Conservation (phyloP, 2,329 filamentous ascomycete species). For the Dothistroma pini region DNA sequence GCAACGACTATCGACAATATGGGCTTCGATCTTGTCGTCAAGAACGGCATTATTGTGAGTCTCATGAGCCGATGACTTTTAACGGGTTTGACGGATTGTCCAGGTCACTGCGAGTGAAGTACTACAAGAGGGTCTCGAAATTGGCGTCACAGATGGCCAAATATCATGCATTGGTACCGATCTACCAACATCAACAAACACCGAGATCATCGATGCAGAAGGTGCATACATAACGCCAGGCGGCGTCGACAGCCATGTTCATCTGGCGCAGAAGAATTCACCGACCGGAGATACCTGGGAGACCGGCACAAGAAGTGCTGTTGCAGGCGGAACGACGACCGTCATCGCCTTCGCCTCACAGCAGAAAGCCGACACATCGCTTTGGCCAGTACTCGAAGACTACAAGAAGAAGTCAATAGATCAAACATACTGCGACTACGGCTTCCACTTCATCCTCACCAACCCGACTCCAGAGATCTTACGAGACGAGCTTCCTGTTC, state of each 20-base stretch:
- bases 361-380: constrained; percentile 43
- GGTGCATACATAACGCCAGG: constrained; percentile 48
- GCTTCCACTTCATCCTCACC: constrained; percentile 52
- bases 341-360: constrained; percentile 57
- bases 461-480: constrained; percentile 45
- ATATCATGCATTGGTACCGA: constrained; percentile 44
- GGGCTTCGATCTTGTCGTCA: constrained; percentile 41
- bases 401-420: constrained; percentile 46
- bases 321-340: constrained; percentile 58
- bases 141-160: constrained; percentile 48
- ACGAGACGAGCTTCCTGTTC: constrained; percentile 39
- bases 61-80: not conserved
- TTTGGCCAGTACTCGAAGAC: constrained; percentile 47
- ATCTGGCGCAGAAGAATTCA: constrained; percentile 45
- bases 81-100: constrained; percentile 1
- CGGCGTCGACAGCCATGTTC: constrained; percentile 50
- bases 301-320: constrained; percentile 52
- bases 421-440: constrained; percentile 55
- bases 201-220: constrained; percentile 44
- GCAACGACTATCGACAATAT: constrained; percentile 14
- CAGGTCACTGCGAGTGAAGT: constrained; percentile 49
- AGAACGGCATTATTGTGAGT: constrained; percentile 42
- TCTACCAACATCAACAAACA: constrained; percentile 35
- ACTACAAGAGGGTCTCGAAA: constrained; percentile 42
- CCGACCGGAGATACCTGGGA: constrained; percentile 46